Evolutionary conservation across 106 monocot genomes (phyloP).

Genomic region (Platanthera guangdongensis): DNA sequence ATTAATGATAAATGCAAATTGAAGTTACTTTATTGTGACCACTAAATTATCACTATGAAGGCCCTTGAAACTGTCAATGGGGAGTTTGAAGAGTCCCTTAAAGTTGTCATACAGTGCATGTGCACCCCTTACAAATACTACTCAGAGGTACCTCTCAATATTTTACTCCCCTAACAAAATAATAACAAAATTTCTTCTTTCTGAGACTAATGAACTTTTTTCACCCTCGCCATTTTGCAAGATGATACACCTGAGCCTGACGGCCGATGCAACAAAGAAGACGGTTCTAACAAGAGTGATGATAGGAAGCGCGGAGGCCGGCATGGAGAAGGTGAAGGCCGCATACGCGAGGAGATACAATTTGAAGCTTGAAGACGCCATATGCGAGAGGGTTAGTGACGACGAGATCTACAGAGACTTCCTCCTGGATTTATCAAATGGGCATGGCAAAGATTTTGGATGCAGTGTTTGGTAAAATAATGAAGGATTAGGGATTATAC

Average conservation of each 20-base stretch:
- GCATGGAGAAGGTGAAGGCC: slow-evolving; percentile 25
- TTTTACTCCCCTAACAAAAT: neutral
- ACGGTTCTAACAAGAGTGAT: slow-evolving; percentile 25
- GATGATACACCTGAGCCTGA: slow-evolving; percentile 31
- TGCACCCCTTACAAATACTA: slow-evolving; percentile 26
- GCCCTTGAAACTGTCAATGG: neutral
- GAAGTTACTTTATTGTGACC: too few species aligned
- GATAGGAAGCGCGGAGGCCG: slow-evolving; percentile 28
- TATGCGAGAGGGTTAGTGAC: slow-evolving; percentile 9
- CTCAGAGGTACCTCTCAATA: slow-evolving; percentile 28
- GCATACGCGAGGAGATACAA: slow-evolving; percentile 22
- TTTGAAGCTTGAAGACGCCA: slow-evolving; percentile 23
- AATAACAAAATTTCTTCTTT: neutral
- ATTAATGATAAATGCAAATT: too few species aligned
- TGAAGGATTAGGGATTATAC: too few species aligned
- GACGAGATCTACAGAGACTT: slow-evolving; percentile 28
- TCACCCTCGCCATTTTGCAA: neutral
- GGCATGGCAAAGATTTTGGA: neutral
- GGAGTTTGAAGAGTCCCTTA: slow-evolving; percentile 32
- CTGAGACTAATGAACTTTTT: neutral
- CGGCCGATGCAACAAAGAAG: slow-evolving; percentile 9
- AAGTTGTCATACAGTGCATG: slow-evolving; percentile 38
- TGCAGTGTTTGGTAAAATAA: neutral
- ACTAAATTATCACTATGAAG: too few species aligned
- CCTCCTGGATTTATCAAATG: slow-evolving; percentile 24